These are phyloP conservation scores for Fusarium solani-melongenae DNA, from an alignment of 2,329 filamentous ascomycete species.

Conservation along the genomic window DNA sequence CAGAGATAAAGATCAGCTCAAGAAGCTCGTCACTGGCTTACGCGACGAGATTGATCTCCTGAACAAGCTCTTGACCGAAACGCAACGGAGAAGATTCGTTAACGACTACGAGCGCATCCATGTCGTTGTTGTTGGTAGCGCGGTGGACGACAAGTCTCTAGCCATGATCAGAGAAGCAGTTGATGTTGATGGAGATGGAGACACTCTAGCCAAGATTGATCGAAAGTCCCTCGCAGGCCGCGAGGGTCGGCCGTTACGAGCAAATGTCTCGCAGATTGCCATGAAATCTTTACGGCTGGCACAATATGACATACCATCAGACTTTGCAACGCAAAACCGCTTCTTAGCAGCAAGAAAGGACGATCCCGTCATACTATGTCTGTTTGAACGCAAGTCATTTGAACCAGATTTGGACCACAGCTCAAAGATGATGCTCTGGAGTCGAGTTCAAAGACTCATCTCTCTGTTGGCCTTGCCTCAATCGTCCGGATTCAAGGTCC, in stretches of 20 bases:
- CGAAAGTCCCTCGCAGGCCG: background rate
- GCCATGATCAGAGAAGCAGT: background rate
- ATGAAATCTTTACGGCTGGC: background rate
- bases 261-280: background rate
- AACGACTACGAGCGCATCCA: constrained; percentile 1
- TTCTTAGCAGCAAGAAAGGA: background rate
- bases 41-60: background rate
- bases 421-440: background rate
- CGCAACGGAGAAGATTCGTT: background rate
- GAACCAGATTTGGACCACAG: background rate
- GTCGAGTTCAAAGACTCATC: constrained; percentile 1
- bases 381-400: background rate
- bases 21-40: background rate
- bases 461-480: background rate
- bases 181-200: background rate
- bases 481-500: background rate
- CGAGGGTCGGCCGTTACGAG: background rate
- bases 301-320: background rate
- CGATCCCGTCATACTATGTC: background rate
- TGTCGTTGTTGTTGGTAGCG: background rate
- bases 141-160: background rate
- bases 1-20: background rate
- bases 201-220: background rate
- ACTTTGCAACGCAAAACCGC: background rate
- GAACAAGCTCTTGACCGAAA: constrained; percentile 7